phyloP scores from a whole-genome alignment of 441 rosid genomes.

The Jatropha multifida region DNA sequence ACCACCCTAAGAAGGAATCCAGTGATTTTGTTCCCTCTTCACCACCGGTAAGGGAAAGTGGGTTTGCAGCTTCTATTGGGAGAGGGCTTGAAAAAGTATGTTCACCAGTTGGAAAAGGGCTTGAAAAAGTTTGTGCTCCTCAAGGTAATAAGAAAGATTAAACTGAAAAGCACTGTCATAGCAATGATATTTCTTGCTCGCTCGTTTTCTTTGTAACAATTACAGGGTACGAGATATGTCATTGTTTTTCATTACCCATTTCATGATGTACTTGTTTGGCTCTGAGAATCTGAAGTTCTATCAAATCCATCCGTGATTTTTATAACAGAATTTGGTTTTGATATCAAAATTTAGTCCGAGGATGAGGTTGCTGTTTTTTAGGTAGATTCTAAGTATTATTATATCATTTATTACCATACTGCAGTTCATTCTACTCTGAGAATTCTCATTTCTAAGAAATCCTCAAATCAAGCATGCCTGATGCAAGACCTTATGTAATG shows the following conservation, averaged over 20 bases:
- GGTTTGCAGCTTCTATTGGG: constrained; percentile 44
- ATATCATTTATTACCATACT: background rate
- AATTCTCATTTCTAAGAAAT: background rate
- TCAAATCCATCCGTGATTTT: background rate
- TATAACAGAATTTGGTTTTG: background rate
- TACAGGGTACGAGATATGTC: background rate
- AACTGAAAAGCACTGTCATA: background rate
- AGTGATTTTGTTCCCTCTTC: constrained; percentile 22
- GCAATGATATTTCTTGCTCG: background rate
- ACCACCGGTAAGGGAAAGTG: constrained; percentile 33
- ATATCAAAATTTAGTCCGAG: too few species aligned
- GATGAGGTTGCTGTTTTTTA: too few species aligned
- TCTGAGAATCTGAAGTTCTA: background rate
- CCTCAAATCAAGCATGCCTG: too few species aligned
- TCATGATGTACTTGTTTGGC: background rate
- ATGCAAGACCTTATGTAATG: too few species aligned
- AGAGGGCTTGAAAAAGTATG: constrained; percentile 45
- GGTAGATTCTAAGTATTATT: too few species aligned
- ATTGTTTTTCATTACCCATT: background rate
- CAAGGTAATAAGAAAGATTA: constrained; percentile 34
- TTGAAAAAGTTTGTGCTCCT: constrained; percentile 54
- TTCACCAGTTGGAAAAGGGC: constrained; percentile 41
- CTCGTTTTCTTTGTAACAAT: background rate
- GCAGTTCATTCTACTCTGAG: background rate
- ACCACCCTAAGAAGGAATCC: constrained; percentile 36